Conservation (phyloP, 805 yeast species). For the Barnettozyma botsteinii region DNA sequence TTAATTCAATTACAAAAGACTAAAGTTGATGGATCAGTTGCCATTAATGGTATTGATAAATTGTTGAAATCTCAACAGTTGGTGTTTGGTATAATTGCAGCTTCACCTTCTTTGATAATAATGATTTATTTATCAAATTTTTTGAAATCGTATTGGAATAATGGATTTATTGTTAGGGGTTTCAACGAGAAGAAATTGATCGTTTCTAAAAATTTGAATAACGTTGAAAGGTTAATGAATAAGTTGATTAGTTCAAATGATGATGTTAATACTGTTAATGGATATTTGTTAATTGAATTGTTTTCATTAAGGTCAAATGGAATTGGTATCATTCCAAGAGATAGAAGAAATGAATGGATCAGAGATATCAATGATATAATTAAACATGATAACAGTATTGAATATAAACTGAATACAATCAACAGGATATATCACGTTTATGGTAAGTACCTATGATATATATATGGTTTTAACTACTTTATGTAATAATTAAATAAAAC, state of each 20-base stretch:
- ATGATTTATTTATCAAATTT: constrained; percentile 39
- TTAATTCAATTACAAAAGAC: constrained; percentile 93
- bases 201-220: constrained; percentile 43
- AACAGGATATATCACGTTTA: constrained; percentile 60
- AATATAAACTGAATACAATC: constrained; percentile 41
- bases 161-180: constrained; percentile 29
- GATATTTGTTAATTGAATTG: constrained; percentile 62
- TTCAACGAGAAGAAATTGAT: constrained; percentile 25
- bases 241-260: constrained; percentile 19
- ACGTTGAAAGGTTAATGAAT: constrained; percentile 50
- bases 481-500: no score
- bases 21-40: constrained; percentile 90
- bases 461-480: no score
- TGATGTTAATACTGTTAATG: constrained; percentile 36
- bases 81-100: constrained; percentile 88
- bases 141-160: constrained; percentile 26
- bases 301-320: constrained; percentile 51
- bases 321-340: constrained; percentile 42
- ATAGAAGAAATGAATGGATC: constrained; percentile 47
- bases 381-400: constrained; percentile 29
- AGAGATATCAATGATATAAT: constrained; percentile 59
- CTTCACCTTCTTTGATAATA: constrained; percentile 69
- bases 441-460: constrained; percentile 29
- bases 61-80: constrained; percentile 85
- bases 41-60: constrained; percentile 85